These are phyloP conservation scores for Protostelium mycophagum DNA, from an alignment of 78 protist species.

Conservation along the genomic window DNA sequence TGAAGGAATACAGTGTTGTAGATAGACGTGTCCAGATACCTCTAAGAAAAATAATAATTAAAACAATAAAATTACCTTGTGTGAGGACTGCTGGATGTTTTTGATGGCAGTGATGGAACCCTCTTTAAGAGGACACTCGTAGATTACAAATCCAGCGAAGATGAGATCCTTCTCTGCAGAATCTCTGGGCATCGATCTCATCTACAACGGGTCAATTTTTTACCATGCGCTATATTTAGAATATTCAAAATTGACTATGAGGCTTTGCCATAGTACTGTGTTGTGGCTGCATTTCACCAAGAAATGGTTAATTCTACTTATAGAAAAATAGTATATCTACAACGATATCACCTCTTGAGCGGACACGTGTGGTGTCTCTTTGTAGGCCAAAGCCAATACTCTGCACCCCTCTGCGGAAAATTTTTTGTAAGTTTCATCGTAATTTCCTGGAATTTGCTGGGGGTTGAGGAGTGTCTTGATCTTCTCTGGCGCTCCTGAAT, in stretches of 20 bases:
- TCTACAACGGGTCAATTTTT: background rate
- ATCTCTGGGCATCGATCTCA: slow-evolving; percentile 47
- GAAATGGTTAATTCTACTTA: too few relatives aligned
- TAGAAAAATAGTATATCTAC: background rate
- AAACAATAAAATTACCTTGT: slow-evolving; percentile 20
- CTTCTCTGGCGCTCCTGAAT: slow-evolving; percentile 94
- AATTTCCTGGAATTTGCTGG: slow-evolving; percentile 28
- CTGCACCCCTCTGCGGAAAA: slow-evolving; percentile 73
- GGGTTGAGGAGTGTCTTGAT: slow-evolving; percentile 19
- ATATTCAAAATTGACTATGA: too few relatives aligned
- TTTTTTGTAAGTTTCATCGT: slow-evolving; percentile 16
- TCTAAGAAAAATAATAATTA: background rate
- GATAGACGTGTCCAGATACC: too few relatives aligned
- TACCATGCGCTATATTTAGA: too few relatives aligned
- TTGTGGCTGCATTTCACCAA: too few relatives aligned
- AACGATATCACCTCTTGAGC: background rate
- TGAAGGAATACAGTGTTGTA: too few relatives aligned
- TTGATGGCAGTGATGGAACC: slow-evolving; percentile 63
- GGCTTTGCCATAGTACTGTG: too few relatives aligned
- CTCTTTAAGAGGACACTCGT: slow-evolving; percentile 78
- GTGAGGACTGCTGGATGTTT: slow-evolving; percentile 57
- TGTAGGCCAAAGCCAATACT: slow-evolving; percentile 85
- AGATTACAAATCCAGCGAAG: slow-evolving; percentile 91
- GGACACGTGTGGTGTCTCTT: background rate
- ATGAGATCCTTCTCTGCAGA: slow-evolving; percentile 66